Evolutionary conservation across 78 protist species (phyloP), one percentile per base, ranked within the genome.

Genomic region (Tieghemostelium lacteum): DNA sequence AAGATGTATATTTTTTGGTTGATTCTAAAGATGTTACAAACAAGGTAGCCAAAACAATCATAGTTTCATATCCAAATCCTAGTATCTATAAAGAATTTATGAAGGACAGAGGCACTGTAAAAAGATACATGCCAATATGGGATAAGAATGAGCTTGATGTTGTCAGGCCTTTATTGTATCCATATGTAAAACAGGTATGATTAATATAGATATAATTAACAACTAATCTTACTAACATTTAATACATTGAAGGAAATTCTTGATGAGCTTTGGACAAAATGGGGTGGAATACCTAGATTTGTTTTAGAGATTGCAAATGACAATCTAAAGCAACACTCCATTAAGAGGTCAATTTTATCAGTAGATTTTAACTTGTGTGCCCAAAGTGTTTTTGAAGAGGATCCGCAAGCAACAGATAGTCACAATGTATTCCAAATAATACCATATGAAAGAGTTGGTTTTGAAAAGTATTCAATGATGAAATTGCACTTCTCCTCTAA

Each of bases 271-370:
- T 71, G 61, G 57, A 28, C 7, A 3, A 73, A 73, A 37, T 73
- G 80, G 80, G 80, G 80, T 17, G 80, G 80, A 12, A 73, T 73
- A 22, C 80, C 80, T 22, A 8, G 80, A 20, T 73, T 73, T 34
- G 80, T 73, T 31, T 54, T 73, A 33, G 80, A 73, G 45, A 73
- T 7, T 20, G 80, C 67, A n/a, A 2, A n/a, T 17, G 50, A 73
- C 42, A 10, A 2, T 33, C 2, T 1, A 5, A 33, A 33, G 50
- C 80, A 73, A 73, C 3, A 33, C 5, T 1, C 6, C 4, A 8
- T 73, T 36, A 65, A 73, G 22, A 29, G 26, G 2, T 2, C 26
- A 3, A 73, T 73, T 24, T 16, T 49, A 73, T 4, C 67, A 33
- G 6, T 73, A 2, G n/a, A 73, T 37, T 45, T 55, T 5, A 31